phyloP scores from a whole-genome alignment of 495 filamentous ascomycete genomes.

The Talaromyces trachyspermus region DNA sequence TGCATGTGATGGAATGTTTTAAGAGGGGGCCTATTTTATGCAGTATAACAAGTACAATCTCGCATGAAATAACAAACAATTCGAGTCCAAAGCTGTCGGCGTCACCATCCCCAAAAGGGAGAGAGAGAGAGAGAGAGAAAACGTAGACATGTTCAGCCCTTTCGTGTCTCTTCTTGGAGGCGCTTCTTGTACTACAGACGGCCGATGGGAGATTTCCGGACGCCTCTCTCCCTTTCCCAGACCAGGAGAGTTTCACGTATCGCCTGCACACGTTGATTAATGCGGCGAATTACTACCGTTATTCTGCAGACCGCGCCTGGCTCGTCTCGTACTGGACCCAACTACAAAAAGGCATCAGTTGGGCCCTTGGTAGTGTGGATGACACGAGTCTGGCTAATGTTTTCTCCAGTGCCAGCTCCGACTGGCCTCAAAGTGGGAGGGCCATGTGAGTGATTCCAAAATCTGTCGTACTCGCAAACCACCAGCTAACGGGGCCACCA shows the following conservation, averaged over 20 bases:
- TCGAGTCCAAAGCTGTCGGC: not conserved
- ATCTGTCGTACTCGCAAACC: not conserved
- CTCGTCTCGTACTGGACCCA: conserved; percentile 36
- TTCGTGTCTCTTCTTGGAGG: conserved; percentile 22
- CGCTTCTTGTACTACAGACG: conserved; percentile 44
- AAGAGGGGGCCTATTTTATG: not conserved
- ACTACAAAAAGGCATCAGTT: conserved; percentile 40
- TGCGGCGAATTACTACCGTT: conserved; percentile 45
- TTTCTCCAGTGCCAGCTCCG: conserved; percentile 24
- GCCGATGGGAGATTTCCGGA: conserved; percentile 40
- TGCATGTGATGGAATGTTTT: not conserved
- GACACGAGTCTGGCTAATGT: conserved; percentile 41
- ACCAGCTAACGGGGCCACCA: not conserved
- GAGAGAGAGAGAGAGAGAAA: no score
- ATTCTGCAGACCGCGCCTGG: conserved; percentile 41
- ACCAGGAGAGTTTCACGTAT: conserved; percentile 45
- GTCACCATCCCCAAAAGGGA: not conserved
- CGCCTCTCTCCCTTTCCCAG: conserved; percentile 41
- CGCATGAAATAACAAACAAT: not conserved
- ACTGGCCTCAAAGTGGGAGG: conserved; percentile 39
- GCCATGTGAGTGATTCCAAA: conserved; percentile 9
- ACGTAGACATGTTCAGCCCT: not conserved
- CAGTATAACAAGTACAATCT: not conserved
- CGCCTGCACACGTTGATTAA: conserved; percentile 51
- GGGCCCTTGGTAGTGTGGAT: conserved; percentile 38